Conservation (phyloP, 2,329 filamentous ascomycete genomes). For the Pyrenochaeta sp. region DNA sequence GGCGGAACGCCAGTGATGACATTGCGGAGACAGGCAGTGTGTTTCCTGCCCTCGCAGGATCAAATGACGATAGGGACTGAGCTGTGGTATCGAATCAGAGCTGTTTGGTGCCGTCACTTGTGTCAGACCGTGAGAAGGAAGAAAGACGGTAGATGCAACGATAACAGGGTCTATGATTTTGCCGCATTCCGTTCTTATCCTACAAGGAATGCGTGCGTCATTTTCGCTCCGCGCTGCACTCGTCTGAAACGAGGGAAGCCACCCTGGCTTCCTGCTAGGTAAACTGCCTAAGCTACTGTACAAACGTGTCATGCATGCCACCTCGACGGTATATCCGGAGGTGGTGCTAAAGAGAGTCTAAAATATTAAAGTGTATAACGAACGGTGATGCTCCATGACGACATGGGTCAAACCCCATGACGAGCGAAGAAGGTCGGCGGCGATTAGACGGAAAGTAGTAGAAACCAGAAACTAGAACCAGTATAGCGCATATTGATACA, state of each 20-base stretch:
- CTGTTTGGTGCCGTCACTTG: constrained; percentile 16
- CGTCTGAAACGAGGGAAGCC: constrained; percentile 21
- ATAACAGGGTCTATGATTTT: constrained; percentile 34
- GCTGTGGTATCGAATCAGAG: constrained; percentile 10
- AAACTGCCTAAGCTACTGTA: constrained; percentile 37
- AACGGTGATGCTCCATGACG: constrained; percentile 42
- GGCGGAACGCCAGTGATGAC: constrained; percentile 28
- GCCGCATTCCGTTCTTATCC: constrained; percentile 24
- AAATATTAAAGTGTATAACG: constrained; percentile 49
- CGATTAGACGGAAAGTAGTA: constrained; percentile 17
- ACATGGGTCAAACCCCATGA: constrained; percentile 26
- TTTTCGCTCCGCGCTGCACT: constrained; percentile 28
- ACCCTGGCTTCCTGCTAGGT: constrained; percentile 16
- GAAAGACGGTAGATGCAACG: constrained; percentile 3
- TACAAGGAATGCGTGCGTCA: constrained; percentile 39
- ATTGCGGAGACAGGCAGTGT: constrained; percentile 21
- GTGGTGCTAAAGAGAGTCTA: constrained; percentile 48
- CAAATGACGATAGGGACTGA: constrained; percentile 14
- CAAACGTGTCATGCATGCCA: constrained; percentile 43
- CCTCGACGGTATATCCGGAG: constrained; percentile 15
- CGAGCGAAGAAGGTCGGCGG: constrained; percentile 26
- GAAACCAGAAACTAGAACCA: constrained; percentile 10
- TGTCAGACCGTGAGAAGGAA: constrained; percentile 9
- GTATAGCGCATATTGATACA: constrained; percentile 42
- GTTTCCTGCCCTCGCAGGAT: constrained; percentile 5